Base-by-base conservation (phyloP, 768 basidiomycete genomes). In the Rhizopogon salebrosus region DNA sequence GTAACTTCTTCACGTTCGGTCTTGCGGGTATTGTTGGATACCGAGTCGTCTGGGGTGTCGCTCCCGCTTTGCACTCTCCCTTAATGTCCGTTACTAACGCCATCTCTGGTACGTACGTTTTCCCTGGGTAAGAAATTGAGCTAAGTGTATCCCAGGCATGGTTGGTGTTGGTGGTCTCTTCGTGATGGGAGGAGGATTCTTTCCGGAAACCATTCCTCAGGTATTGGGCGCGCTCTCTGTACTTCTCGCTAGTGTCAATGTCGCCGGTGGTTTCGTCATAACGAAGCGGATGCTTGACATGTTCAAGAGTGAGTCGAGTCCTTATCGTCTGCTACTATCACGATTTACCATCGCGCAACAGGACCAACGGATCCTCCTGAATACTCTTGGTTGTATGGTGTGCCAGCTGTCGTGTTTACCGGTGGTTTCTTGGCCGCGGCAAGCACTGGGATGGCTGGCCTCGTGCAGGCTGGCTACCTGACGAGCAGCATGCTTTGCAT, bases 231-330 rank as follows among this genome's bases (percentile, higher is more conserved):
- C 92, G 3, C 54, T 85, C 13, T 89, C 91, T 13, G 92, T 94
- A n/a, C 79, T 94, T 48, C 72, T 94, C 29, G 92, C 92, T 22
- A 89, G 88, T 54, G 80, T 94, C 54, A 94, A 94, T 62, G 90
- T 94, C 49, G 82, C 87, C 34, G 92, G 92, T 48, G 92, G 92
- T 40, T 93, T 92, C 61, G 84, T 91, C 36, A 86, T 93, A 60
- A 92, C 90, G 22, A 92, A 92, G 68, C 84, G 91, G 39, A 94
- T 94, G 92, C 73, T 94, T 55, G 89, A 93, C 62, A 91, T 94
- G 86, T 94, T 94, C 69, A 89, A 88, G 71, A 84, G 92, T 87
- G 66, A 56, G 77, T 56, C 49, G 8, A 23, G 6, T 29, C 14
- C 49, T 16, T 18, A 3, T 41, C 23, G 42, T 26, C 4, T 49